Base-by-base conservation (phyloP, 1,284 basidiomycete genomes). In the Ganoderma lingzhi region DNA sequence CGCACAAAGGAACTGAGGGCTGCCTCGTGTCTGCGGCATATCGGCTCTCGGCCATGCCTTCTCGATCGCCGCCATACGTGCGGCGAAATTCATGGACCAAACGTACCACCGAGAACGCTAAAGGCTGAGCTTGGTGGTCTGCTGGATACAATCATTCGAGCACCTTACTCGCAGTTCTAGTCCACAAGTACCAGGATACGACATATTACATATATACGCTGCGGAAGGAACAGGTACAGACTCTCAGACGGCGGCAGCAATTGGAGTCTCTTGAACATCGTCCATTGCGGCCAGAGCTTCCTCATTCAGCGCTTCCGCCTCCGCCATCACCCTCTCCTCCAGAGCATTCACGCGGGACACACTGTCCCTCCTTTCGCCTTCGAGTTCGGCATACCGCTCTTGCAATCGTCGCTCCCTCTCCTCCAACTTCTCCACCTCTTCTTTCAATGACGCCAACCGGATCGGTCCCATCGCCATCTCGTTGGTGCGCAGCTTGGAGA, bases 371-470 rank as follows among this genome's bases (percentile, higher is more conserved):
- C 92, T 85, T 80, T 96, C 93, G 67, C 83, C 81, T 64, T 92
- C 90, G 71, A 98, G 80, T 76, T 96, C 96, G n/a, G 88, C 90
- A 81, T 97, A 97, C 67, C 90, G 84, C 71, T 87, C 86, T 80
- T 98, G 96, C 74, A 97, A 81, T 73, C 89, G 82, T 65, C 86
- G 83, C 82, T 98, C 96, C 72, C 93, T 85, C 70, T 85, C 83
- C 79, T 95, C 92, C 60, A 98, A 84, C 71, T 82, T 84, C 56
- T 92, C 91, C 17, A 98, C 96, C 78, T 98, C 96, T 75, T 94
- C 93, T 78, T 90, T 90, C 74, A 97, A 85, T 32, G 85, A 83
- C 62, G 90, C 89, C 59, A 96, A 84, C 60, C 96, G 84, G 62
- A 88, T 87, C 17, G 95, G 94, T 14, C 91, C 94, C 63, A 90